Base-by-base conservation (phyloP, 2,329 filamentous ascomycete species). In the Penicillium sp. region DNA sequence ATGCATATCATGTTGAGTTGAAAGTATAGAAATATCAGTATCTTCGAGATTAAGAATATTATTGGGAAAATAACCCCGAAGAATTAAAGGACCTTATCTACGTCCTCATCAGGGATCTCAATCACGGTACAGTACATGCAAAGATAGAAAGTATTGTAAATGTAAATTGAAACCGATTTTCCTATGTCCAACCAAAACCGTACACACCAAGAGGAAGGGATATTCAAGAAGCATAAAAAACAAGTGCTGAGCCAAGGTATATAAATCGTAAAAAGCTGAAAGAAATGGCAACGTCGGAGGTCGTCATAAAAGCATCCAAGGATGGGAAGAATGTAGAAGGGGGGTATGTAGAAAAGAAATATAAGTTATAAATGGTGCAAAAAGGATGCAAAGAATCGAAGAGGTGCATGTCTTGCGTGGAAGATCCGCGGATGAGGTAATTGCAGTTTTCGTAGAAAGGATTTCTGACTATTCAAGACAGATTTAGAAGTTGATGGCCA, bases 401-500 rank as follows among this genome's bases (percentile, higher is more conserved):
- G 35, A 56, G 54, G 58, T 51, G 50, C 51, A 35, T 56, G 55
- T 50, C 31, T 55, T 43, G 19, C 39, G 19, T 42, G 39, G 39
- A 50, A 26, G 42, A 43, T 35, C 43, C 48, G 45, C 33, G 45
- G 47, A 59, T 42, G 44, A 43, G 44, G 14, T 46, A 26, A 16
- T 21, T 31, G 42, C 24, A 16, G 19, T 53, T 49, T 50, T 51
- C 55, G 33, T 53, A 50, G 56, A 57, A 43, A 43, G 50, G 45
- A 33, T n/a, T 47, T 33, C 37, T 27, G 31, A 35, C 52, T 49
- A 52, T 14, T 35, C 10, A 4, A 16, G 35, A 29, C 33, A 27
- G 55, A 59, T 58, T 55, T 69, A 70, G 42, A 67, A 48, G 55
- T 61, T 61, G 57, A 67, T 56, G n/a, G 57, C 58, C 49, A 71